Conservation (phyloP, 345 rosid species). For the Sonneratia alba region DNA sequence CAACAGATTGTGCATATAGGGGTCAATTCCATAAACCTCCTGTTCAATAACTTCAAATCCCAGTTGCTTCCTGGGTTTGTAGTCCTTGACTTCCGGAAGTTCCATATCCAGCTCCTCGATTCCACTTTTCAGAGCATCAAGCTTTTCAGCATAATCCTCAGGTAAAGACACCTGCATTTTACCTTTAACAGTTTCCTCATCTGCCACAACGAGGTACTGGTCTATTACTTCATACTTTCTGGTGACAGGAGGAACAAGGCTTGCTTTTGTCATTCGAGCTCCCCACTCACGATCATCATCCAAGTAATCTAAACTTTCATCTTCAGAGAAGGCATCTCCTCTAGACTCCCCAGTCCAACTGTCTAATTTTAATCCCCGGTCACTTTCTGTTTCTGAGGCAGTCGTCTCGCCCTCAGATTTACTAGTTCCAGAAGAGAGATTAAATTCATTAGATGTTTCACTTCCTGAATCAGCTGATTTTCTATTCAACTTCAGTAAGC, state of each 20-base stretch:
- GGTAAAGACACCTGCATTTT: conserved; percentile 93
- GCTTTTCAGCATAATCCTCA: conserved; percentile 93
- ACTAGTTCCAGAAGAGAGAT: conserved; percentile 54
- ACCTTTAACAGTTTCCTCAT: conserved; percentile 76
- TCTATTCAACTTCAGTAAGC: conserved; percentile 70
- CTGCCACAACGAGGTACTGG: conserved; percentile 68
- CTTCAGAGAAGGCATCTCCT: conserved; percentile 48
- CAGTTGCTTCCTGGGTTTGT: conserved; percentile 79
- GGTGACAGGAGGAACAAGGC: conserved; percentile 98
- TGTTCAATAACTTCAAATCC: conserved; percentile 93
- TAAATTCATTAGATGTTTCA: conserved; percentile 82
- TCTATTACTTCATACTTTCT: conserved; percentile 94
- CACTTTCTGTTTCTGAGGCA: conserved; percentile 85
- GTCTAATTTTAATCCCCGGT: conserved; percentile 57
- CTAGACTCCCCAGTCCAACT: conserved; percentile 48
- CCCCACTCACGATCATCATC: conserved; percentile 99
- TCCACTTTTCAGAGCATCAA: conserved; percentile 77
- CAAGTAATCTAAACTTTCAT: conserved; percentile 50
- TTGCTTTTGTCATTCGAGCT: conserved; percentile 97
- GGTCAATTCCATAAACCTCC: conserved; percentile 99
- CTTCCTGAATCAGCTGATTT: conserved; percentile 78
- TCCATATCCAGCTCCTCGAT: conserved; percentile 96
- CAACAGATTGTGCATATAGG: conserved; percentile 89
- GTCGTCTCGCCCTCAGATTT: conserved; percentile 59
- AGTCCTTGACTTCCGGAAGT: conserved; percentile 99